Evolutionary conservation across 108 stramenopile genomes (phyloP).

Genomic region (Pelagomonas calceolata): DNA sequence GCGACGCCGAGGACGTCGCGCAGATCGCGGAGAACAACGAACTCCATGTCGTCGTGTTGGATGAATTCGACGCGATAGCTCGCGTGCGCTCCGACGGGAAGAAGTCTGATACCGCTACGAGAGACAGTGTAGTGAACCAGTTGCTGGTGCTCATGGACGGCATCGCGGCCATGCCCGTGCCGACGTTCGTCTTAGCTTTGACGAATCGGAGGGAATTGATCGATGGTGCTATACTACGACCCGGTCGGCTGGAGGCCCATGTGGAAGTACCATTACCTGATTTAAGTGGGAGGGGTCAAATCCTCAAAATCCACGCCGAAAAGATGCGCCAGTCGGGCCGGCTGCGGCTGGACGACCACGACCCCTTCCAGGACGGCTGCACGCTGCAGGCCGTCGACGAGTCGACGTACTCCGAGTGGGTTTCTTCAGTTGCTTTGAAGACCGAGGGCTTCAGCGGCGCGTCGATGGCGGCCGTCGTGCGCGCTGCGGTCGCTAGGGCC

Average conservation of each 20-base stretch:
- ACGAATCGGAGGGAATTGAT: constrained; percentile 81
- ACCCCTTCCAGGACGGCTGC: neutral
- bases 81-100: constrained; percentile 59
- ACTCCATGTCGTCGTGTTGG: constrained; percentile 75
- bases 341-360: neutral
- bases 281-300: constrained; percentile 30
- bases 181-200: constrained; percentile 77
- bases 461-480: constrained; percentile 1
- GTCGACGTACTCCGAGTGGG: no score
- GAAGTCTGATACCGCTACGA: constrained; percentile 79
- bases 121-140: constrained; percentile 83
- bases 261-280: constrained; percentile 64
- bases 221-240: constrained; percentile 66
- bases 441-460: constrained; percentile 6
- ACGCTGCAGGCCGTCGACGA: neutral
- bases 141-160: constrained; percentile 90
- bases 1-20: constrained; percentile 13
- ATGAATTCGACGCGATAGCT: constrained; percentile 89
- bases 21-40: constrained; percentile 54
- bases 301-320: constrained; percentile 27
- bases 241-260: constrained; percentile 78
- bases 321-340: constrained; percentile 10
- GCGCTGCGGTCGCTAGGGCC: neutral
- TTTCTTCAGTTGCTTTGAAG: neutral
- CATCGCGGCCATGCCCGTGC: constrained; percentile 65